These are phyloP conservation scores for Tilletia caries DNA, from an alignment of 1,284 basidiomycete species.

Conservation along the genomic window DNA sequence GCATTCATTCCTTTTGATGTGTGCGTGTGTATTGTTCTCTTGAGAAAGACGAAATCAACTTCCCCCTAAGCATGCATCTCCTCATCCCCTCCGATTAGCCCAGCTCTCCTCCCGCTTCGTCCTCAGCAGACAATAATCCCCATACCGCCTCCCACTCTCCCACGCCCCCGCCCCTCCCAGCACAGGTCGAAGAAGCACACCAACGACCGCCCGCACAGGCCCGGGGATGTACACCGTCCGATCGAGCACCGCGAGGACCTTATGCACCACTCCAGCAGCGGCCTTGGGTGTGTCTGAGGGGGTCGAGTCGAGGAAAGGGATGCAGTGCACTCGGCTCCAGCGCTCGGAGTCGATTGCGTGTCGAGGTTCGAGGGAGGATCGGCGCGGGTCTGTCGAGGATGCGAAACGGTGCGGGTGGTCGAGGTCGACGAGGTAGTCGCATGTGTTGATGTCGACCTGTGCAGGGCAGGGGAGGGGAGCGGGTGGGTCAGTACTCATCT, in stretches of 20 bases:
- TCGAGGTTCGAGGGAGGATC: slow-evolving; percentile 30
- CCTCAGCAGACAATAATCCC: slow-evolving; percentile 41
- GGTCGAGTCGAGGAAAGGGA: slow-evolving; percentile 42
- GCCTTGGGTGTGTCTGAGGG: slow-evolving; percentile 17
- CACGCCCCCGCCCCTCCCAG: not conserved
- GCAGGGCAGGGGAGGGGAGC: not conserved
- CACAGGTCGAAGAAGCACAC: not conserved
- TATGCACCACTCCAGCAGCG: not conserved
- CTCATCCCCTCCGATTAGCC: not conserved
- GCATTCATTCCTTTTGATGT: too few species aligned
- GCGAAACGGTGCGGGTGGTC: slow-evolving; percentile 32
- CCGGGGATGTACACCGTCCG: slow-evolving; percentile 40
- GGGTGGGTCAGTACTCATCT: not conserved
- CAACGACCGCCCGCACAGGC: not conserved
- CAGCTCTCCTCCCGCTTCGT: slow-evolving; percentile 13
- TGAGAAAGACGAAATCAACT: too few species aligned
- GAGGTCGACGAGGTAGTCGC: slow-evolving; percentile 49
- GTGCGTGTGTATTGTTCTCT: too few species aligned
- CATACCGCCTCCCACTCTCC: slow-evolving; percentile 24
- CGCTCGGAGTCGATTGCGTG: slow-evolving; percentile 22
- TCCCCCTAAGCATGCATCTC: too few species aligned
- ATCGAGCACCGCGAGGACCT: slow-evolving; percentile 27
- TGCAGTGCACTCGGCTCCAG: slow-evolving; percentile 39
- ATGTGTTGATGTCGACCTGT: slow-evolving; percentile 26
- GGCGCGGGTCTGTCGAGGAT: not conserved